phyloP scores from a whole-genome alignment of 23 red algal species.

The Gracilaria gracilis region DNA sequence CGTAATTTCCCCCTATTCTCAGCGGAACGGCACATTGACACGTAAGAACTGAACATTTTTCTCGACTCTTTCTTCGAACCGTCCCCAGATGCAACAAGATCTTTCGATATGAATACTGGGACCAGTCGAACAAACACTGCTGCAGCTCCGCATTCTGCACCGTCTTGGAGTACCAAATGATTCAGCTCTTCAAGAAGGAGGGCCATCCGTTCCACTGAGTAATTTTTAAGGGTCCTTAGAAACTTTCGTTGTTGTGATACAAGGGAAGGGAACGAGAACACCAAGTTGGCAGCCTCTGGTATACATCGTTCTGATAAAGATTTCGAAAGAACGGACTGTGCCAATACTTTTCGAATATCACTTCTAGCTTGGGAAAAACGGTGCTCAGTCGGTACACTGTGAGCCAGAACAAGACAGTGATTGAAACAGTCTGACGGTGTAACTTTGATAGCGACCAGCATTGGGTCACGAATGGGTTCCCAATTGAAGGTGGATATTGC shows the following conservation, averaged over 20 bases:
- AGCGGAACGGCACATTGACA: not conserved
- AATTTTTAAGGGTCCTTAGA: no score
- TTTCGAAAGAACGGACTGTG: not conserved
- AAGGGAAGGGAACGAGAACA: not conserved
- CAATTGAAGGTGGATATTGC: not conserved
- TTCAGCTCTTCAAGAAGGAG: not conserved
- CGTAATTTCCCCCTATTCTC: not conserved
- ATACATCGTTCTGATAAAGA: not conserved
- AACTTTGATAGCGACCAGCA: not conserved
- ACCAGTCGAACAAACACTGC: not conserved
- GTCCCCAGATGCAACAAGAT: not conserved
- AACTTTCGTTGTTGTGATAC: not conserved
- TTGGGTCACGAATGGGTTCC: not conserved
- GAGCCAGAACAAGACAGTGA: not conserved
- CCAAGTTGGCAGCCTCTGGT: not conserved
- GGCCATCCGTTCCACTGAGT: not conserved
- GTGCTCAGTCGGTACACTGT: not conserved
- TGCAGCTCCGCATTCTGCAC: not conserved
- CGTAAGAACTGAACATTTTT: not conserved
- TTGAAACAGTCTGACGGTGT: not conserved
- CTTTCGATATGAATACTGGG: not conserved
- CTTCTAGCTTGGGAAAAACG: not conserved
- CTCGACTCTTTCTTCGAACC: not conserved
- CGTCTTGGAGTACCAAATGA: not conserved
- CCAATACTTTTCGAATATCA: not conserved